Base-by-base conservation (phyloP, 2,329 filamentous ascomycete genomes). In the Clonostachys rhizophaga region DNA sequence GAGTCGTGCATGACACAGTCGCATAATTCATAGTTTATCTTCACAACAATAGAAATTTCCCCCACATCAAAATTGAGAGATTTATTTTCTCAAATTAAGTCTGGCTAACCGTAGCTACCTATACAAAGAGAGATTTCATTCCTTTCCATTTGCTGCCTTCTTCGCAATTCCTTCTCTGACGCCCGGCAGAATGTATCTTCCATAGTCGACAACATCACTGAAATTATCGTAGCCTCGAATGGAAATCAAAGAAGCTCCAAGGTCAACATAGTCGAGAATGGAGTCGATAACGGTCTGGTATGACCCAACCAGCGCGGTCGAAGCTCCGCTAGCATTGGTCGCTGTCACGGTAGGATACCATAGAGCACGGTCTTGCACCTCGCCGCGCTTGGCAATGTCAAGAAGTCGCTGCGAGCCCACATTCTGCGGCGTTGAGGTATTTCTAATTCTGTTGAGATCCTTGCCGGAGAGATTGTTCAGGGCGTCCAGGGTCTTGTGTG, bases 301-400 rank as follows among this genome's bases (percentile, higher is more conserved):
- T 3, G 75, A 77, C 5, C 79, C 79, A 0, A 82, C 79, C 35
- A 83, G 61, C 1, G 79, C 79, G 2, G 79, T 83, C 0, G 77
- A 80, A 1, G 79, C 79, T 1, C 79, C 79, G 2, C 76, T 67
- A 1, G 79, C 79, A 56, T 78, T 78, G 1, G 79, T 83, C 2
- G 79, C 79, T 3, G 77, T 81, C 5, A 83, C 79, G 0, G 79
- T 83, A 1, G 79, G 78, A 58, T 82, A 83, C 79, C 79, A 83
- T n/a, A 83, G 61, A 2, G 76, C 78, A 16, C 78, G 75, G 55
- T 83, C 79, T 52, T 83, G 79, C 3, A 83, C 74, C 54, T 82
- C 78, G 1, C 75, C 75, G 4, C 66, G 63, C 42, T 68, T 63
- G 30, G 79, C 79, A 52, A 83, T 82, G 9, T 81, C 78, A 0